Evolutionary conservation across 2,329 filamentous ascomycete species (phyloP), one percentile per base, ranked within the genome.

Genomic region (Paraphoma chrysanthemicola): DNA sequence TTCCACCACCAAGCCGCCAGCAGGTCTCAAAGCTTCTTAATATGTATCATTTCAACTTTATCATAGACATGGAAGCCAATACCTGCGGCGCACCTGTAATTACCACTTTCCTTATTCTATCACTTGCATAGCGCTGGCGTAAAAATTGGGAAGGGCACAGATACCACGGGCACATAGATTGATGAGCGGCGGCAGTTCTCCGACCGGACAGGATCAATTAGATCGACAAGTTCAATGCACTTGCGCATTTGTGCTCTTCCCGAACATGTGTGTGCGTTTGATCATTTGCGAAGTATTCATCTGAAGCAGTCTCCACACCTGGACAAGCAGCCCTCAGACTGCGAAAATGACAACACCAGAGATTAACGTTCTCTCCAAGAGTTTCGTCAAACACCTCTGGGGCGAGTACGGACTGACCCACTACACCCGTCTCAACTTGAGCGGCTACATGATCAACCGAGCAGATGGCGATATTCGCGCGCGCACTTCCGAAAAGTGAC

Each of bases 51-150:
- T 47, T 17, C 47, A 41, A n/a, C n/a, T n/a, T n/a, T n/a, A n/a
- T n/a, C n/a, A 52, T 46, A 60, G 57, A 60, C 49, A 17, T 54
- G 50, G 54, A 60, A 51, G 52, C 48, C 53, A 28, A 46, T 43
- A 10, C 44, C 46, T 33, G 23, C 50, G 39, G 41, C 16, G 41
- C 31, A 16, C 30, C 52, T 66, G 57, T 64, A 68, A 62, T 63
- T 39, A 52, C 48, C 53, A 57, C 54, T 53, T 44, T 63, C 54
- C 33, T 56, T 44, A 33, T 44, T 48, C 38, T 55, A 55, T 53
- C 63, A 63, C 56, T 30, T 55, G 60, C 65, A 68, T 70, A 68
- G 66, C 64, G 62, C 56, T 55, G 64, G 67, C 66, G 64, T 63
- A 50, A 52, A 62, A 66, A 63, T 49, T 31, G 51, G 60, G 53